Evolutionary conservation across 805 yeast species (phyloP).

Genomic region (Saturnispora galanensis): DNA sequence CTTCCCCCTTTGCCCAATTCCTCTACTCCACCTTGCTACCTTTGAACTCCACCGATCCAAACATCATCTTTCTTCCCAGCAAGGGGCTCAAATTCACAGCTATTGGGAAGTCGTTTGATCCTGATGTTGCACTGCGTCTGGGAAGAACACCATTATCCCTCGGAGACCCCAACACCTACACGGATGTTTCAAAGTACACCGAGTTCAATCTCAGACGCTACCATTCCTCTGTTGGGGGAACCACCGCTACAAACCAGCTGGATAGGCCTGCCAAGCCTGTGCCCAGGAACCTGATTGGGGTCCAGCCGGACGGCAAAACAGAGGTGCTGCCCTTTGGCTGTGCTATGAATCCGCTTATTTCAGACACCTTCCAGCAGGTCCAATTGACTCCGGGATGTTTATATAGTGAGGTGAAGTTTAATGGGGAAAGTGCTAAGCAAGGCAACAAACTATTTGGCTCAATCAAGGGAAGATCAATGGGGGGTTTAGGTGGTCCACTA

Average conservation of each 20-base stretch:
- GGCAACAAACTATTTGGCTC: slow-evolving; percentile 3
- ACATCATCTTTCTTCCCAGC: slow-evolving; percentile 21
- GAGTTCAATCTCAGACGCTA: slow-evolving; percentile 31
- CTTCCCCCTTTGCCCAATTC: slow-evolving; percentile 21
- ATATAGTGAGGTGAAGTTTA: slow-evolving; percentile 20
- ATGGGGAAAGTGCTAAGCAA: slow-evolving; percentile 8
- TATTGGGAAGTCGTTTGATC: slow-evolving; percentile 24
- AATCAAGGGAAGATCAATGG: neutral
- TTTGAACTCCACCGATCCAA: slow-evolving; percentile 28
- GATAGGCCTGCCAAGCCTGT: slow-evolving; percentile 30
- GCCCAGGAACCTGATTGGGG: slow-evolving; percentile 26
- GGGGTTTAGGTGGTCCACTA: no score
- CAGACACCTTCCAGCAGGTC: slow-evolving; percentile 44
- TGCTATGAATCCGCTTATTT: slow-evolving; percentile 39
- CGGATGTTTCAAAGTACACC: slow-evolving; percentile 41
- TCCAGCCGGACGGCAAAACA: slow-evolving; percentile 24
- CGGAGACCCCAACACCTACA: slow-evolving; percentile 41
- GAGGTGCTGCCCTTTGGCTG: slow-evolving; percentile 40
- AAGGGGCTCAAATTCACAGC: slow-evolving; percentile 26
- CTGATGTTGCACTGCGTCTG: slow-evolving; percentile 26
- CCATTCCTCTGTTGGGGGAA: slow-evolving; percentile 27
- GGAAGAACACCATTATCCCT: slow-evolving; percentile 30
- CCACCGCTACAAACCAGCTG: slow-evolving; percentile 29
- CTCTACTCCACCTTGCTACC: slow-evolving; percentile 25
- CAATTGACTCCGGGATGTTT: slow-evolving; percentile 49